Evolutionary conservation across 2,329 filamentous ascomycete genomes (phyloP).

Genomic region (Fusarium stilboides): DNA sequence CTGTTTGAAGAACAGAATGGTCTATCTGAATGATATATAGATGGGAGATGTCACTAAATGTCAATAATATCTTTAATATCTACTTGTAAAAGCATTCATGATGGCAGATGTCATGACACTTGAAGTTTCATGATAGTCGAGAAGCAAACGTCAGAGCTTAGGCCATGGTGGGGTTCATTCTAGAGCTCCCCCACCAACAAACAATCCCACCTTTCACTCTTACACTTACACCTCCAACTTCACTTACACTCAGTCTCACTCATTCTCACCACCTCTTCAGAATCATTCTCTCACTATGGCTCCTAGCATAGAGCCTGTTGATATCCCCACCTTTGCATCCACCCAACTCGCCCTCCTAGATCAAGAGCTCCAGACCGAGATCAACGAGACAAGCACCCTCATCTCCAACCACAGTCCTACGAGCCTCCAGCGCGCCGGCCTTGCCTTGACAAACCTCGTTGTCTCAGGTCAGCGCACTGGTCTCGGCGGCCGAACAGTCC

Average conservation of each 20-base stretch:
- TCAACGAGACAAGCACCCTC: constrained; percentile 77
- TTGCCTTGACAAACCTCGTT: constrained; percentile 82
- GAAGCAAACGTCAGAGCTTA: constrained; percentile 27
- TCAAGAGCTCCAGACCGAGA: constrained; percentile 79
- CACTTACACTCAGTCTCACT: background rate
- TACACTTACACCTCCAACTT: constrained; percentile 17
- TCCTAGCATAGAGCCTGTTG: constrained; percentile 60
- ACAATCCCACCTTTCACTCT: constrained; percentile 36
- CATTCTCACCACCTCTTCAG: background rate
- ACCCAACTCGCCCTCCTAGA: constrained; percentile 80
- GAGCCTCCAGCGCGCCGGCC: constrained; percentile 81
- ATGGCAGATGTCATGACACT: constrained; percentile 18
- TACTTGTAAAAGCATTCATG: constrained; percentile 10
- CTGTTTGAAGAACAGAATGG: background rate
- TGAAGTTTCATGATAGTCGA: constrained; percentile 21
- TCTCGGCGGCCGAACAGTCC: constrained; percentile 88
- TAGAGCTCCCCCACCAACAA: constrained; percentile 27
- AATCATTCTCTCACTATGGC: constrained; percentile 52
- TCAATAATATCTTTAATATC: background rate
- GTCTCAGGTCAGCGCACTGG: constrained; percentile 86
- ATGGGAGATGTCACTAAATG: background rate
- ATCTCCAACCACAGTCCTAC: constrained; percentile 78
- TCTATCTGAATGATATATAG: background rate
- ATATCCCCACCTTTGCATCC: constrained; percentile 78
- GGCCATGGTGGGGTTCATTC: constrained; percentile 43